Percentiles rank a stretch among this genome's conserved stretches.
phyloP scores from a whole-genome alignment of 108 stramenopile species.

The Skeletonema tropicum region DNA sequence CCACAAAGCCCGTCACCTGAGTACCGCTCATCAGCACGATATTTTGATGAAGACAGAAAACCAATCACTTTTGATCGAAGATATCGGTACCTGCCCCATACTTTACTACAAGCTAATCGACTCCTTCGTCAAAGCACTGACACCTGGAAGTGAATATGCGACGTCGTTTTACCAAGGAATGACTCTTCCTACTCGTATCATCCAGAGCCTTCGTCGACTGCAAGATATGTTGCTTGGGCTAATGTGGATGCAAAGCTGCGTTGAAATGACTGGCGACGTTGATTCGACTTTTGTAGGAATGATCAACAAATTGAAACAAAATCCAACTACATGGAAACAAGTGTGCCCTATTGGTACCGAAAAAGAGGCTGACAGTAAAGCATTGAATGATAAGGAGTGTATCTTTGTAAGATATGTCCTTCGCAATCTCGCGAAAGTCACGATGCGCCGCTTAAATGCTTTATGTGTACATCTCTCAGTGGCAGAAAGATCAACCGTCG shows the following conservation, averaged over 20 bases:
- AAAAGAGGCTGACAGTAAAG: not conserved
- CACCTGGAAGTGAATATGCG: not conserved
- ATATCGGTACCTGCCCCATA: conserved; percentile 15
- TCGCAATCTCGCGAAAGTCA: conserved; percentile 9
- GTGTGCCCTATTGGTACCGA: not conserved
- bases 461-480: not conserved
- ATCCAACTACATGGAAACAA: conserved; percentile 5
- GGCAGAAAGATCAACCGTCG: not conserved
- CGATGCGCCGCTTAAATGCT: not conserved
- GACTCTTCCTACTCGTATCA: conserved; percentile 1
- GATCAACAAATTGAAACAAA: conserved; percentile 5
- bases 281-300: conserved; percentile 10
- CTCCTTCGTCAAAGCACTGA: not conserved
- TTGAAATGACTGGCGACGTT: not conserved
- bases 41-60: not conserved
- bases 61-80: conserved; percentile 3
- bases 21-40: not conserved
- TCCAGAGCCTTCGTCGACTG: conserved; percentile 6
- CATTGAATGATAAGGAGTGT: not conserved
- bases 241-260: conserved; percentile 9
- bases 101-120: conserved; percentile 15
- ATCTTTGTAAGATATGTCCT: conserved; percentile 13
- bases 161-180: not conserved
- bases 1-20: not conserved
- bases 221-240: conserved; percentile 10